Evolutionary conservation across 306 rosid species (phyloP).

Genomic region (Prunus dulcis): DNA sequence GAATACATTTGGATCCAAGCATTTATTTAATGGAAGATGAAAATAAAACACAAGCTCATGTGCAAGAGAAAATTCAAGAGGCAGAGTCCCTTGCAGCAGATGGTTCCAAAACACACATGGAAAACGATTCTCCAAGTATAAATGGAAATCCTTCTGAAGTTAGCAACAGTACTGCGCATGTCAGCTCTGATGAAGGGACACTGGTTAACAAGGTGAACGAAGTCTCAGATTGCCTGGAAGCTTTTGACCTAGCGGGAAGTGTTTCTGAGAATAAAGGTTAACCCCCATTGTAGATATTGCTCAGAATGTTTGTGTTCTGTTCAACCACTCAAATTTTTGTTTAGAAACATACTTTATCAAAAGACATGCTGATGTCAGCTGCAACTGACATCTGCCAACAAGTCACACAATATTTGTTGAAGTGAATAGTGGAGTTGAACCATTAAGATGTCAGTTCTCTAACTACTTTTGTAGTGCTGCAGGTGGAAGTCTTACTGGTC

Average conservation of each 20-base stretch:
- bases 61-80: conserved; percentile 40
- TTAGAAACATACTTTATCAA: neutral
- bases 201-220: conserved; percentile 37
- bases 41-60: conserved; percentile 47
- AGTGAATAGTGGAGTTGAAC: conserved; percentile 9
- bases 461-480: conserved; percentile 27
- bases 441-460: conserved; percentile 15
- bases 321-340: neutral
- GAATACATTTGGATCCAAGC: conserved; percentile 96
- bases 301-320: conserved; percentile 10
- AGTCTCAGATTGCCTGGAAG: conserved; percentile 40
- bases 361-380: neutral
- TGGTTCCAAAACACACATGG: conserved; percentile 35
- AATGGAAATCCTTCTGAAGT: conserved; percentile 26
- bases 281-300: conserved; percentile 13
- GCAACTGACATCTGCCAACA: neutral
- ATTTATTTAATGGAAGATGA: conserved; percentile 94
- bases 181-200: conserved; percentile 33
- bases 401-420: neutral
- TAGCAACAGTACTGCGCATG: conserved; percentile 25
- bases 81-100: conserved; percentile 36
- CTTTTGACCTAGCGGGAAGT: conserved; percentile 37
- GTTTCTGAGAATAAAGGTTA: conserved; percentile 49
- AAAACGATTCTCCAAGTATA: conserved; percentile 28
- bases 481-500: conserved; percentile 52